Evolutionary conservation across 1,284 basidiomycete species (phyloP), one percentile per base, ranked within the genome.

Genomic region (Macrocybe sp.): DNA sequence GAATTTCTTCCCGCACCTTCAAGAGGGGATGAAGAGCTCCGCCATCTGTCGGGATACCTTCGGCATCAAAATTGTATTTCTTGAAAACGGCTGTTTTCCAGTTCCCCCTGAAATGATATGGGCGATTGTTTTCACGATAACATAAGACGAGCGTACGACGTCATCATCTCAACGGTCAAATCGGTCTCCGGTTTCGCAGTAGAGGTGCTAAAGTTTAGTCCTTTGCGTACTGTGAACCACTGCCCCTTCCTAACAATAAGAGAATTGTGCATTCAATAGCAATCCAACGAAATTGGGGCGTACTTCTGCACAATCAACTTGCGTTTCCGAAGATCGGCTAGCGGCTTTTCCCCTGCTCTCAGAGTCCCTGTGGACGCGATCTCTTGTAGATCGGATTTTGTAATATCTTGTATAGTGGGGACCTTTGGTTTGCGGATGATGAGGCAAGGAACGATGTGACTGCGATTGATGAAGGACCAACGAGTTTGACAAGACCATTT

Each of bases 31-130:
- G 97, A 32, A 99, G 74, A 8, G 95, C 93, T 44, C 97, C 97
- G 30, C 92, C 90, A 32, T 81, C 79, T 3, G 94, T 88, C 3
- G 88, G 87, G 36, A 87, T 81, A 52, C 97, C 97, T 57, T 95
- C 92, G 1, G 97, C 96, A 59, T 97, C 92, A 62, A 99, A 99
- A 71, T 99, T 99, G 75, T 99, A 99, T 66, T 95, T 94, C 65
- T 99, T 99, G 81, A 94, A 99, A 7, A 74, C 79, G 0, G 93
- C 79, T 0, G 83, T 85, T 69, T 96, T 93, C 95, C 95, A 97
- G 30, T 89, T 72, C 9, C 92, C 94, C 36, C 91, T 95, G 57
- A 1, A 38, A 46, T 41, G 41, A 9, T 16, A 32, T 37, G 7
- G 31, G 5, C 28, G 33, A 48, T 44, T 44, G 33, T 51, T 41